Evolutionary conservation across 148 eudicot species (phyloP).

Genomic region (Heliosperma pusillum): DNA sequence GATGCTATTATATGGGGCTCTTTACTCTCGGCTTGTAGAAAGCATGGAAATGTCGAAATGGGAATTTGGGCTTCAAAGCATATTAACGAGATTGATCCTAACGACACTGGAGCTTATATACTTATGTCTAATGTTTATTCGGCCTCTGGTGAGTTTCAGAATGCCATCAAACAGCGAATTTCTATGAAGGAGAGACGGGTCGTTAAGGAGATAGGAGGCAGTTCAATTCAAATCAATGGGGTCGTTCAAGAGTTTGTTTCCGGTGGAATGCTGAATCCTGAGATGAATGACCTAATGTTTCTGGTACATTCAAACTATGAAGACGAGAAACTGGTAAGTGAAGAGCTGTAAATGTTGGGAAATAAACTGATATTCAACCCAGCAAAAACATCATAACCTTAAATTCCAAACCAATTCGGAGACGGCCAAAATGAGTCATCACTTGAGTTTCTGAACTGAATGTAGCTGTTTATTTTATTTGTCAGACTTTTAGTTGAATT

Average conservation of each 20-base stretch:
- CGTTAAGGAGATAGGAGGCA: conserved; percentile 44
- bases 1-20: conserved; percentile 49
- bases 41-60: conserved; percentile 42
- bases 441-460: background rate
- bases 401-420: background rate
- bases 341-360: conserved; percentile 15
- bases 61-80: conserved; percentile 34
- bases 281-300: conserved; percentile 28
- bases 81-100: conserved; percentile 29
- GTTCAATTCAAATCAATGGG: conserved; percentile 46
- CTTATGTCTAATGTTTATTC: conserved; percentile 48
- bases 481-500: conserved; percentile 12
- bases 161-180: conserved; percentile 37
- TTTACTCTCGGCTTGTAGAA: conserved; percentile 51
- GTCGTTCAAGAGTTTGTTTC: conserved; percentile 49
- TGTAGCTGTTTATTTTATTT: background rate
- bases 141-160: conserved; percentile 39
- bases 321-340: conserved; percentile 4
- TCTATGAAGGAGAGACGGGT: conserved; percentile 38
- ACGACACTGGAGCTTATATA: conserved; percentile 39
- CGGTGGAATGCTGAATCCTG: conserved; percentile 37
- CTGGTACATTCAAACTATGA: conserved; percentile 15
- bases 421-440: too few relatives aligned
- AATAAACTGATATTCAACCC: background rate
- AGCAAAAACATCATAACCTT: background rate